phyloP scores from a whole-genome alignment of 2,329 filamentous ascomycete species.

The Exserohilum rostratum region DNA sequence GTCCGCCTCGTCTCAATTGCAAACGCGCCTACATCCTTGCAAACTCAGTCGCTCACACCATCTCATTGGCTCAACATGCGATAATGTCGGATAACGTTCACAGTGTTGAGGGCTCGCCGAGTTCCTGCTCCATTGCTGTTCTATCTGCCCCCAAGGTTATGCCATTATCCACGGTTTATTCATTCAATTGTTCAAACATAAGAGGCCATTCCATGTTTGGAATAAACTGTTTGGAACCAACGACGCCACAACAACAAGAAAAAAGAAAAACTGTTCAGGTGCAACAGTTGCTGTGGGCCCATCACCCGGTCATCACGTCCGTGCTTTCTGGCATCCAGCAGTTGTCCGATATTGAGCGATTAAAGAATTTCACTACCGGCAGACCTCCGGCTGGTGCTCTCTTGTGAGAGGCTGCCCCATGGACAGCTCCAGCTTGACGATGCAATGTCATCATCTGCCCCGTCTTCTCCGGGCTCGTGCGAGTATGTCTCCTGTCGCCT shows the following conservation, averaged over 20 bases:
- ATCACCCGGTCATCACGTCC: slow-evolving; percentile 14
- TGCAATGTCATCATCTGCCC: slow-evolving; percentile 31
- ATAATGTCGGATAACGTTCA: not conserved
- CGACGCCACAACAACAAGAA: not conserved
- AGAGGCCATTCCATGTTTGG: not conserved
- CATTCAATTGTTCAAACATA: not conserved
- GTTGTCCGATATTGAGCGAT: slow-evolving; percentile 22
- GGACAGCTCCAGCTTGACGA: slow-evolving; percentile 12
- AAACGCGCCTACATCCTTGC: slow-evolving; percentile 7
- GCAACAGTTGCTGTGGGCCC: slow-evolving; percentile 18
- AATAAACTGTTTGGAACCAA: not conserved
- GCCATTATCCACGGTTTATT: not conserved
- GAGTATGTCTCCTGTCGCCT: slow-evolving; percentile 22
- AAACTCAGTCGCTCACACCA: not conserved
- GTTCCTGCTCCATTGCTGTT: not conserved
- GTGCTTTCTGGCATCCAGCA: slow-evolving; percentile 18
- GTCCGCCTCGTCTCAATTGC: slow-evolving; percentile 7
- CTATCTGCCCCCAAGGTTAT: not conserved
- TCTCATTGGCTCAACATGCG: not conserved
- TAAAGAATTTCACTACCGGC: slow-evolving; percentile 18
- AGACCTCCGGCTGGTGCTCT: slow-evolving; percentile 13
- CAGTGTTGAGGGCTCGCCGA: not conserved
- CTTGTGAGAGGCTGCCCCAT: slow-evolving; percentile 16
- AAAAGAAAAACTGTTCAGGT: slow-evolving; percentile 3
- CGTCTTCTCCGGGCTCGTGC: slow-evolving; percentile 25